A percentile compares a stretch with the other conserved stretches of the same genome.
Conservation (phyloP, 2,329 filamentous ascomycete genomes). For the Dactylellina drechsleri region DNA sequence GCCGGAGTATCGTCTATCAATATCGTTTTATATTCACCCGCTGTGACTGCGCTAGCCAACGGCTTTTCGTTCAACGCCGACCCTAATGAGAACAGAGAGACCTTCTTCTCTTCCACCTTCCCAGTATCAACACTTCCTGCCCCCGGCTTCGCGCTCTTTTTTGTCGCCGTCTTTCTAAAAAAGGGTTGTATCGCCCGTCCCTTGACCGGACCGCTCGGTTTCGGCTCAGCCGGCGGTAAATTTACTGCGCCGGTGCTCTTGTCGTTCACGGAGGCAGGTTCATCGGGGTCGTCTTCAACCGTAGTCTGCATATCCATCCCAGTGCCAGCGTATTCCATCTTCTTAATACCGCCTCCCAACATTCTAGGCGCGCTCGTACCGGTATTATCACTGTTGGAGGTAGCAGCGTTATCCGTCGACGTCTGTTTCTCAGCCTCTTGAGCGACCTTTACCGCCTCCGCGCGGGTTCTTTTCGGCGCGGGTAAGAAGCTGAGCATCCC, state of each 20-base stretch:
- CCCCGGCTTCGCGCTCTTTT: conserved; percentile 23
- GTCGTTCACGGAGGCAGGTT: not conserved
- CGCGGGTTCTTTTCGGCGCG: conserved; percentile 57
- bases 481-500: conserved; percentile 57
- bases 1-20: conserved; percentile 54
- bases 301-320: conserved; percentile 45
- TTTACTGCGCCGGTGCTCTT: not conserved
- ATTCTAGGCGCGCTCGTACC: conserved; percentile 15
- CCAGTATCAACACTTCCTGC: not conserved
- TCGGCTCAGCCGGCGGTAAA: conserved; percentile 22
- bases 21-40: conserved; percentile 57
- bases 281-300: conserved; percentile 30
- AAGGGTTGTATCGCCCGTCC: conserved; percentile 49
- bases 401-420: conserved; percentile 1
- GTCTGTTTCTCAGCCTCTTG: conserved; percentile 49
- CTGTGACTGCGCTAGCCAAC: not conserved
- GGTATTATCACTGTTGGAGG: not conserved
- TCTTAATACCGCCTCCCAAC: conserved; percentile 44
- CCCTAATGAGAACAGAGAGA: conserved; percentile 50
- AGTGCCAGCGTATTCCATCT: conserved; percentile 50
- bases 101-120: conserved; percentile 44
- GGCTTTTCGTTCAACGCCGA: conserved; percentile 38
- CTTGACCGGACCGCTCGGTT: conserved; percentile 38
- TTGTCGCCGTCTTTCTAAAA: conserved; percentile 31
- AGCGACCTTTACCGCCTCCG: conserved; percentile 37